These are phyloP conservation scores for Aspergillus oerlinghausenensis DNA, from an alignment of 2,329 filamentous ascomycete species.

Conservation along the genomic window DNA sequence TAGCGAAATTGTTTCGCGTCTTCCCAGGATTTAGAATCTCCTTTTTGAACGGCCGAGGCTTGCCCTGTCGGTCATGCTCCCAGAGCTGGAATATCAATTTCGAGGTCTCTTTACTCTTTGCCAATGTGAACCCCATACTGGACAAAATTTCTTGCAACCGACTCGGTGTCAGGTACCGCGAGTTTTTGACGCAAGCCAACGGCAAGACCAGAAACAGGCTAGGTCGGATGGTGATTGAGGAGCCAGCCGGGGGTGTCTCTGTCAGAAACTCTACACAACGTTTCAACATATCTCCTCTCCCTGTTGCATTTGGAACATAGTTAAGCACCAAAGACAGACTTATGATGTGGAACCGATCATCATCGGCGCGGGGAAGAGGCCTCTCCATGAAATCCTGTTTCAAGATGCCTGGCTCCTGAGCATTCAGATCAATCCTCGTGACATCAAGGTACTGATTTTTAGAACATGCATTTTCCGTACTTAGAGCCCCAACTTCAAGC, in stretches of 20 bases:
- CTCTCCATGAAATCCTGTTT: conserved; percentile 94
- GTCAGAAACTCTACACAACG: conserved; percentile 68
- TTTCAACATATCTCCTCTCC: conserved; percentile 78
- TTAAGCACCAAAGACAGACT: conserved; percentile 91
- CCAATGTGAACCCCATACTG: conserved; percentile 65
- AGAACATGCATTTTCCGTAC: conserved; percentile 78
- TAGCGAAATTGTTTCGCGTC: conserved; percentile 84
- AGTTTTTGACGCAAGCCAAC: conserved; percentile 82
- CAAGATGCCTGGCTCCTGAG: conserved; percentile 69
- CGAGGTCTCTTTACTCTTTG: conserved; percentile 66
- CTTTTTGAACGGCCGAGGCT: conserved; percentile 57
- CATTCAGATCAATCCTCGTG: conserved; percentile 83
- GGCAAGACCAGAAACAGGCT: conserved; percentile 86
- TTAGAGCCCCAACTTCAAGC: conserved; percentile 86
- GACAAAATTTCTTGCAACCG: conserved; percentile 69
- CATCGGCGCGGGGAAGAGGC: conserved; percentile 58
- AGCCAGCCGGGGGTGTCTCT: conserved; percentile 12
- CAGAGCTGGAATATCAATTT: conserved; percentile 92
- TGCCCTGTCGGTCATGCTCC: conserved; percentile 44
- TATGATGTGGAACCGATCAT: conserved; percentile 78
- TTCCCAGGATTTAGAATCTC: conserved; percentile 70
- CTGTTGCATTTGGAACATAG: conserved; percentile 74
- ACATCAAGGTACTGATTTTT: conserved; percentile 66
- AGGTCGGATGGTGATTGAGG: conserved; percentile 30
- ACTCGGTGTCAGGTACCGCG: conserved; percentile 75